phyloP scores from a whole-genome alignment of 2,329 filamentous ascomycete species.

The Fusarium verrucosum region DNA sequence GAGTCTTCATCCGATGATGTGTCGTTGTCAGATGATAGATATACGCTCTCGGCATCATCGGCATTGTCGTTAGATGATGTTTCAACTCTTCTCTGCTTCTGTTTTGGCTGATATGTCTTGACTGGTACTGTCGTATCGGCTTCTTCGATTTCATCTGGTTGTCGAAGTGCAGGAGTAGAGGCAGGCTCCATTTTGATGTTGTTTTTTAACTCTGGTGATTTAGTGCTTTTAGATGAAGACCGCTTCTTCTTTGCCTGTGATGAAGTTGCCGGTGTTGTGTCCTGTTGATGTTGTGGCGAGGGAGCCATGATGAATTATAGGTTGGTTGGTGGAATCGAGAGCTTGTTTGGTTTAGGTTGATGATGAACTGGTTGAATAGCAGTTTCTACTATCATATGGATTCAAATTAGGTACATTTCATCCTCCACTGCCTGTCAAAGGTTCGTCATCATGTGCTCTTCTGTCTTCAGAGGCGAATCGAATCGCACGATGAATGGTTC shows the following conservation, averaged over 20 bases:
- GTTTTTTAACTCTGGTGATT: conserved; percentile 1
- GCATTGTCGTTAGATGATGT: conserved; percentile 2
- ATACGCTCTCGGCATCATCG: conserved; percentile 35
- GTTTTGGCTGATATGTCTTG: conserved; percentile 11
- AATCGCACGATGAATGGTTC: conserved; percentile 34
- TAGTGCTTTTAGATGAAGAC: conserved; percentile 1
- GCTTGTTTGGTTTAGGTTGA: not conserved
- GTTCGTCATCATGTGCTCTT: conserved; percentile 41
- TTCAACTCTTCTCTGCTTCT: conserved; percentile 11
- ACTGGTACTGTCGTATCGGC: conserved; percentile 8
- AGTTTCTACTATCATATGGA: not conserved
- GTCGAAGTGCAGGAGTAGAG: not conserved
- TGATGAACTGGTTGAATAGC: not conserved
- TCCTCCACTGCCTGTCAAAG: conserved; percentile 7
- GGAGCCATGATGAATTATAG: conserved; percentile 15
- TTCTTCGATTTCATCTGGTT: conserved; percentile 36
- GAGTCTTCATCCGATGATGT: conserved; percentile 28
- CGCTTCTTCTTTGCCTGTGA: conserved; percentile 5
- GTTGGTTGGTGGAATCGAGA: not conserved
- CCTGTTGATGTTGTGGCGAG: conserved; percentile 5
- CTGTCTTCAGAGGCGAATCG: conserved; percentile 30
- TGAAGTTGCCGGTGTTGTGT: conserved; percentile 12
- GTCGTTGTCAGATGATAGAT: conserved; percentile 34
- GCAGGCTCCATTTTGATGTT: not conserved
- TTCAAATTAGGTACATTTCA: not conserved